A percentile compares a stretch with the other conserved stretches of the same genome.
Evolutionary conservation across 148 eudicot species (phyloP).

Genomic region (Rhododendron molle): DNA sequence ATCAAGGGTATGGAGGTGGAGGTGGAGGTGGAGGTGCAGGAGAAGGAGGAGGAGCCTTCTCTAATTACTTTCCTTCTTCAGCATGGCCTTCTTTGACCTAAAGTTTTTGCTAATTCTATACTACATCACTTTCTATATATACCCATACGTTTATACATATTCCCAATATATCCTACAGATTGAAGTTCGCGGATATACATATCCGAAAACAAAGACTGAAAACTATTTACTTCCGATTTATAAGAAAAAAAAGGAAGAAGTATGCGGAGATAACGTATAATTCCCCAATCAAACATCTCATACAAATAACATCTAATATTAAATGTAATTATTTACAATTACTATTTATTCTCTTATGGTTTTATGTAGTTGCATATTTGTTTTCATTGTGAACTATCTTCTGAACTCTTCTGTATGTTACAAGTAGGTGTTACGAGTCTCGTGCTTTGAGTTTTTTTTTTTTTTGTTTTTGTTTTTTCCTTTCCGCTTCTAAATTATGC

Average conservation of each 20-base stretch:
- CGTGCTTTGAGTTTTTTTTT: background rate
- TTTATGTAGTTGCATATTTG: background rate
- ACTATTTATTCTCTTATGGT: background rate
- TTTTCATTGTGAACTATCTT: background rate
- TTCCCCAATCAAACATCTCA: background rate
- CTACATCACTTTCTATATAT: background rate
- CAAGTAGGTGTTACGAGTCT: background rate
- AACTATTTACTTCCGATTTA: background rate
- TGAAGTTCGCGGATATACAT: background rate
- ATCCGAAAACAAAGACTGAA: background rate
- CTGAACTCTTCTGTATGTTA: background rate
- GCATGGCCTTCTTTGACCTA: slow-evolving; percentile 38
- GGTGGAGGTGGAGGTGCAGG: slow-evolving; percentile 25
- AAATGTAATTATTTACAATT: background rate
- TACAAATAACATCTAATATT: background rate
- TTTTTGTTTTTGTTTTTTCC: too few species aligned
- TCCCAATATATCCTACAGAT: background rate
- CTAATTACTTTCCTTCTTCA: slow-evolving; percentile 28
- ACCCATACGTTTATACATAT: background rate
- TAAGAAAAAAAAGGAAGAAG: background rate
- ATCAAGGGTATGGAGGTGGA: slow-evolving; percentile 33
- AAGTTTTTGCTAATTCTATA: background rate
- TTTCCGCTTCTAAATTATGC: background rate
- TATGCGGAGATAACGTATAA: background rate
- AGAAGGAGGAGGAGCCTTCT: slow-evolving; percentile 25